phyloP scores from a whole-genome alignment of 164 flowering plant genomes.

The Santalum album region DNA sequence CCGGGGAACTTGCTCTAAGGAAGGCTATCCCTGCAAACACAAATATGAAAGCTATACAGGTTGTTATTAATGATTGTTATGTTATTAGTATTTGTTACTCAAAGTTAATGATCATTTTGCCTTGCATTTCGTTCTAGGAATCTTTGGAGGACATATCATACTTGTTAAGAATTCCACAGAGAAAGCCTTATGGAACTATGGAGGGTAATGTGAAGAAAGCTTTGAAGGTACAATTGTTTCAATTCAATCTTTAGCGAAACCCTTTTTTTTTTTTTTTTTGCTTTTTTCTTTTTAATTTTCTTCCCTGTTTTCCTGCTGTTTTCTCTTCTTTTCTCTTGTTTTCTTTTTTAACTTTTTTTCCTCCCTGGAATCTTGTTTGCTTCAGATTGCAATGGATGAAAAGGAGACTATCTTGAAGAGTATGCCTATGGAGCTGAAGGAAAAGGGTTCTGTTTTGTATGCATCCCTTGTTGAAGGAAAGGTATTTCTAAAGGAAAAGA shows the following conservation, averaged over 20 bases:
- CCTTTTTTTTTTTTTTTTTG: too few relatives aligned
- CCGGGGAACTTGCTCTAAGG: conserved; percentile 91
- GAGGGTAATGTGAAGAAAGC: conserved; percentile 93
- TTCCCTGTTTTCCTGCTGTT: too few relatives aligned
- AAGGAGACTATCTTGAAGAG: conserved; percentile 72
- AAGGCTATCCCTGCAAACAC: conserved; percentile 88
- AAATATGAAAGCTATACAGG: conserved; percentile 89
- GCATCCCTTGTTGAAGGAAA: conserved; percentile 72
- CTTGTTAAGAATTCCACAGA: conserved; percentile 90
- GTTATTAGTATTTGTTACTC: neutral
- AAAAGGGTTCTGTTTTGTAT: conserved; percentile 54
- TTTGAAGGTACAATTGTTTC: conserved; percentile 49
- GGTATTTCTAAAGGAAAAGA: conserved; percentile 25
- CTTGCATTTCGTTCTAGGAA: conserved; percentile 31
- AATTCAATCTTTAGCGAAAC: too few relatives aligned
- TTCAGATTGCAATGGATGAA: conserved; percentile 77
- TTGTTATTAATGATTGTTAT: conserved; percentile 8
- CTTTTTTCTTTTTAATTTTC: too few relatives aligned
- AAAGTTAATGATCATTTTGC: conserved; percentile 8
- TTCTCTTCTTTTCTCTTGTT: too few relatives aligned
- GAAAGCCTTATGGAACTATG: conserved; percentile 97
- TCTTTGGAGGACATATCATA: conserved; percentile 87
- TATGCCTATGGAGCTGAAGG: conserved; percentile 57
- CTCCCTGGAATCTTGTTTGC: neutral
- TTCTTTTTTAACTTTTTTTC: too few relatives aligned